phyloP scores from a whole-genome alignment of 1,284 basidiomycete species.

The Gastroboletus turbinatus region DNA sequence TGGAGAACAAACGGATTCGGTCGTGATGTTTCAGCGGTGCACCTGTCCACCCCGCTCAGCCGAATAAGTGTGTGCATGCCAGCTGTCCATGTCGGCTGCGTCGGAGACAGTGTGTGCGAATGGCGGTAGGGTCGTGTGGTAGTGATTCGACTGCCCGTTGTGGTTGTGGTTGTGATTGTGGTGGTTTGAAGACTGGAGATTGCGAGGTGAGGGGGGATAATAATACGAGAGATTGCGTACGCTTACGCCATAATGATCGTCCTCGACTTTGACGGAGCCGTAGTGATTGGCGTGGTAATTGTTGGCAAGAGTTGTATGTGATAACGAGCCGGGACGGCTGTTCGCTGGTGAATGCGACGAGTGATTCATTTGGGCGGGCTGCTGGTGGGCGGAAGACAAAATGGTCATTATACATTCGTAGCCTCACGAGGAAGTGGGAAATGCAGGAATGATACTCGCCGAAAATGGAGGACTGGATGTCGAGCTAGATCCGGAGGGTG shows the following conservation, averaged over 20 bases:
- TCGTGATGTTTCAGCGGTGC: slow-evolving; percentile 41
- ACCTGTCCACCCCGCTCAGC: slow-evolving; percentile 56
- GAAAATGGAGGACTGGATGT: slow-evolving; percentile 76
- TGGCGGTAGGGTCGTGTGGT: slow-evolving; percentile 41
- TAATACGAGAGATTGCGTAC: slow-evolving; percentile 7
- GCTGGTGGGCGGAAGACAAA: slow-evolving; percentile 40
- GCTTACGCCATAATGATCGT: slow-evolving; percentile 60
- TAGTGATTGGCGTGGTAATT: slow-evolving; percentile 41
- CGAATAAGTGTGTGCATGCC: slow-evolving; percentile 54
- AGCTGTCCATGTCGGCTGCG: slow-evolving; percentile 47
- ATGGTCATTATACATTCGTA: slow-evolving; percentile 47
- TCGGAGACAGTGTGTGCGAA: slow-evolving; percentile 45
- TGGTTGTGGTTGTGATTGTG: slow-evolving; percentile 35
- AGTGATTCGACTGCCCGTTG: slow-evolving; percentile 35
- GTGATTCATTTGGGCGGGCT: slow-evolving; percentile 63
- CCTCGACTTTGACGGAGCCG: slow-evolving; percentile 60
- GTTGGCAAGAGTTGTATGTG: slow-evolving; percentile 33
- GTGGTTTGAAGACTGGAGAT: slow-evolving; percentile 33
- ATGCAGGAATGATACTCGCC: slow-evolving; percentile 62
- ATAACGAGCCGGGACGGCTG: slow-evolving; percentile 41
- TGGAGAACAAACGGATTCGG: not conserved
- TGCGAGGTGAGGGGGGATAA: not conserved
- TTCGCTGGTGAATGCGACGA: slow-evolving; percentile 46
- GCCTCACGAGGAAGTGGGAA: slow-evolving; percentile 25
- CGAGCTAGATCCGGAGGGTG: slow-evolving; percentile 69